Evolutionary conservation across 1,284 basidiomycete species (phyloP).

Genomic region (Boletus sp.): DNA sequence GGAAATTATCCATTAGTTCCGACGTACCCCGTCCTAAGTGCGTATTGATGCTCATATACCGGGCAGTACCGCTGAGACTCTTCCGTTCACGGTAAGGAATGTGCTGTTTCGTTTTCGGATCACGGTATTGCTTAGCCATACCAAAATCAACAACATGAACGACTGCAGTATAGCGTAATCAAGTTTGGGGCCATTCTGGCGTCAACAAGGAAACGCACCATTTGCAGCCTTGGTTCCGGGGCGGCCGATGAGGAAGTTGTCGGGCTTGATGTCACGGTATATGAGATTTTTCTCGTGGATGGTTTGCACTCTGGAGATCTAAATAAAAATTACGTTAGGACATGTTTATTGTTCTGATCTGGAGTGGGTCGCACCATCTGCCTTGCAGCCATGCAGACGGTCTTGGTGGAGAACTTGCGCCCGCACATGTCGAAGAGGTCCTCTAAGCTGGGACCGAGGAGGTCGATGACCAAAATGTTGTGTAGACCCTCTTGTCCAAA

Average conservation of each 20-base stretch:
- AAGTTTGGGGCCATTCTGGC: neutral
- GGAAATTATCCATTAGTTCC: neutral
- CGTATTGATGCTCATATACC: slow-evolving; percentile 99
- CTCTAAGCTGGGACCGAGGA: slow-evolving; percentile 95
- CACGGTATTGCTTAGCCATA: slow-evolving; percentile 98
- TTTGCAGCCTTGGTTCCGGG: slow-evolving; percentile 88
- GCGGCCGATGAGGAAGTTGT: slow-evolving; percentile 97
- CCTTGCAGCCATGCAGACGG: slow-evolving; percentile 96
- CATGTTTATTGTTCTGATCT: neutral
- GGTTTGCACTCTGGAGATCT: slow-evolving; percentile 96
- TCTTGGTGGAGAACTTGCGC: slow-evolving; percentile 94
- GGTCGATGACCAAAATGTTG: slow-evolving; percentile 95
- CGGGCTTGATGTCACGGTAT: slow-evolving; percentile 98
- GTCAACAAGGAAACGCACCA: slow-evolving; percentile 25
- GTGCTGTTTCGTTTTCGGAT: slow-evolving; percentile 96
- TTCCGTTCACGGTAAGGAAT: slow-evolving; percentile 99
- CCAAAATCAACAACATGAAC: slow-evolving; percentile 97
- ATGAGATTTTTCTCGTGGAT: slow-evolving; percentile 98
- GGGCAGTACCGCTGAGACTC: slow-evolving; percentile 94
- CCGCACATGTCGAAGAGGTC: slow-evolving; percentile 98
- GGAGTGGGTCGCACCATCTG: slow-evolving; percentile 74
- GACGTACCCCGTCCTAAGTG: slow-evolving; percentile 76
- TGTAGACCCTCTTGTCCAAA: slow-evolving; percentile 98
- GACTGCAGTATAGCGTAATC: slow-evolving; percentile 22
- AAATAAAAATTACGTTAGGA: slow-evolving; percentile 10